Conservation (phyloP, 1,284 basidiomycete species). For the Tilletia setariae region DNA sequence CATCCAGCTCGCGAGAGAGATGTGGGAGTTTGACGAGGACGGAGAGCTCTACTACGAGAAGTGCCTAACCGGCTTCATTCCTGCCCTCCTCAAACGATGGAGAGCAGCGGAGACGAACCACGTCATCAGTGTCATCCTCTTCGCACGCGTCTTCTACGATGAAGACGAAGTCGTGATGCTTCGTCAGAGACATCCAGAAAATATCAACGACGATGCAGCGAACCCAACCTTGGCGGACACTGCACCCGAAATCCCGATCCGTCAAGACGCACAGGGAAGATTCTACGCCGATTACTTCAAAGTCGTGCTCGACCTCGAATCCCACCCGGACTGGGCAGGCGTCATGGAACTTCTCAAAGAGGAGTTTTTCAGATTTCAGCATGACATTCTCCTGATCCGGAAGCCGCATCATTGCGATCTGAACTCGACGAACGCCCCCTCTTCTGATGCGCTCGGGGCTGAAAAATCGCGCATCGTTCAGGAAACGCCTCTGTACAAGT, state of each 20-base stretch:
- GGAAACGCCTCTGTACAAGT: constrained; percentile 7
- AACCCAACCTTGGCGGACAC: too few species aligned
- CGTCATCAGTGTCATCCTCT: constrained; percentile 87
- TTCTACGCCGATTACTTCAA: constrained; percentile 88
- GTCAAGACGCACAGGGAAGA: constrained; percentile 68
- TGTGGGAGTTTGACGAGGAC: constrained; percentile 96
- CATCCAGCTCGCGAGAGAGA: constrained; percentile 90
- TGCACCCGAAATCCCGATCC: constrained; percentile 59
- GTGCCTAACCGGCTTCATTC: constrained; percentile 68
- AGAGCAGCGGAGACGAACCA: constrained; percentile 76
- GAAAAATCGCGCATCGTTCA: constrained; percentile 6
- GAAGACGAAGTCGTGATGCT: constrained; percentile 55
- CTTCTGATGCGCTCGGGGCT: constrained; percentile 37
- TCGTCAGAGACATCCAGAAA: not conserved
- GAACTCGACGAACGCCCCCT: constrained; percentile 35
- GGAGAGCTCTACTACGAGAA: constrained; percentile 85
- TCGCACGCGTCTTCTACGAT: constrained; percentile 90
- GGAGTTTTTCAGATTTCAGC: constrained; percentile 56
- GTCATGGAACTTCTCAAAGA: constrained; percentile 82
- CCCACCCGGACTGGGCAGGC: constrained; percentile 78
- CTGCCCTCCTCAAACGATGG: constrained; percentile 56
- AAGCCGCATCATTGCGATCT: constrained; percentile 26
- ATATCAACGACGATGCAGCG: constrained; percentile 56
- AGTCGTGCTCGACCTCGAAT: constrained; percentile 72
- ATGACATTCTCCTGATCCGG: constrained; percentile 48